Base-by-base conservation (phyloP, 164 flowering plant species). In the Paratinospora sagittata region DNA sequence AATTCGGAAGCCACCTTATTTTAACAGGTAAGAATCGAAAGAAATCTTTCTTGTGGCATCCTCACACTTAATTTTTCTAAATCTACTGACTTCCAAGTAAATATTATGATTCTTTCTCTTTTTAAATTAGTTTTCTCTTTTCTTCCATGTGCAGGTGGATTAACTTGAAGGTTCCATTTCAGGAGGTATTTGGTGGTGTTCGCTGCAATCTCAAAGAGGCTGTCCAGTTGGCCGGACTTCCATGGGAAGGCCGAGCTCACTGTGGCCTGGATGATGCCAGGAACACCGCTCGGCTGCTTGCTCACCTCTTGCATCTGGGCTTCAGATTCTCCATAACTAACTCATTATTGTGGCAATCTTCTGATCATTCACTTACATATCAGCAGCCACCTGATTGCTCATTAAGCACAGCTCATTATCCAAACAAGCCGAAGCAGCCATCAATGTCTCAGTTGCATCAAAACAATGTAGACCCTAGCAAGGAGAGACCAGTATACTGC, bases 211-310 rank as follows among this genome's bases (percentile, higher is more conserved):
- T 96, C 36, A 96, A 89, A 80, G 93, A 93, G 68, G 99, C 99
- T 7, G 99, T 96, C 27, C 82, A 90, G 75, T 75, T 83, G 80
- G 95, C 98, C 23, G 99, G 99, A 26, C 77, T 96, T 58, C 74
- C 72, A 17, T 96, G 99, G 99, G 87, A 91, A 69, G 99, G 99
- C 16, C 98, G 98, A 69, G 87, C 96, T 69, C 99, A 96, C 76
- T 91, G 97, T 77, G 99, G 99, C 23, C 81, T 93, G 19, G 98
- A 96, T 74, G 99, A 96, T 67, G 99, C 99, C 24, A 87, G 83
- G 68, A 96, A 96, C 81, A 96, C 99, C 23, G 99, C 99, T 65
- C 90, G 90, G 41, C 79, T 96, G 3, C 91, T 96, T 65, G 70
- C 90, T 12, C 74, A 78, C 23, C 81, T 96, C 60, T 89, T 96